Evolutionary conservation across 176 grass and related monocot genomes (phyloP).

Genomic region (Thalia dealbata): DNA sequence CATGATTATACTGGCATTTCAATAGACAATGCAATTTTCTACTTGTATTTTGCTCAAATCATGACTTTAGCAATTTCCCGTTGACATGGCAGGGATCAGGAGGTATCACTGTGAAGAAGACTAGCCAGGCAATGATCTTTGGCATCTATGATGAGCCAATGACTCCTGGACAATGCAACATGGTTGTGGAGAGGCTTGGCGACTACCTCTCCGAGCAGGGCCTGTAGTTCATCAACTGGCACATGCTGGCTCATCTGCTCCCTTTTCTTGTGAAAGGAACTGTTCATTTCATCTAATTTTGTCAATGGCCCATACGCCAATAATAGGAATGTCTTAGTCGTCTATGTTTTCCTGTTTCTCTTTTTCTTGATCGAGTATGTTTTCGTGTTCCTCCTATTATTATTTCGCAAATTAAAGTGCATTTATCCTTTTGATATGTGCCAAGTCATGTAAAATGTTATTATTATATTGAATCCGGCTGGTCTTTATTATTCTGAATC

Average conservation of each 20-base stretch:
- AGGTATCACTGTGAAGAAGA: constrained; percentile 79
- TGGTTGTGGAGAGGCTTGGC: constrained; percentile 85
- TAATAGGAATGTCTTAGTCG: neutral
- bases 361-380: no score
- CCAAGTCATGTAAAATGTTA: neutral
- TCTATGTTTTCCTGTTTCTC: neutral
- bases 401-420: no score
- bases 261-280: neutral
- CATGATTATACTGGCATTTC: no score
- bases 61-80: neutral
- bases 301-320: neutral
- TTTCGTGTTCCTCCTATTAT: no score
- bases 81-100: constrained; percentile 50
- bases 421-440: no score
- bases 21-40: no score
- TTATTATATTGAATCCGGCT: no score
- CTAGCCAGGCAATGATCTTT: constrained; percentile 58
- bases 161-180: constrained; percentile 80
- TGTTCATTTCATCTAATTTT: neutral
- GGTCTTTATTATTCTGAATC: neutral
- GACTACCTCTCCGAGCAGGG: constrained; percentile 83
- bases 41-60: neutral
- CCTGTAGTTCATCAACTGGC: constrained; percentile 30
- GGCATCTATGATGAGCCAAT: constrained; percentile 95
- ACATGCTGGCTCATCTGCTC: neutral